Evolutionary conservation across 805 yeast species (phyloP).

Genomic region (Kodamaea nitidulidarum): DNA sequence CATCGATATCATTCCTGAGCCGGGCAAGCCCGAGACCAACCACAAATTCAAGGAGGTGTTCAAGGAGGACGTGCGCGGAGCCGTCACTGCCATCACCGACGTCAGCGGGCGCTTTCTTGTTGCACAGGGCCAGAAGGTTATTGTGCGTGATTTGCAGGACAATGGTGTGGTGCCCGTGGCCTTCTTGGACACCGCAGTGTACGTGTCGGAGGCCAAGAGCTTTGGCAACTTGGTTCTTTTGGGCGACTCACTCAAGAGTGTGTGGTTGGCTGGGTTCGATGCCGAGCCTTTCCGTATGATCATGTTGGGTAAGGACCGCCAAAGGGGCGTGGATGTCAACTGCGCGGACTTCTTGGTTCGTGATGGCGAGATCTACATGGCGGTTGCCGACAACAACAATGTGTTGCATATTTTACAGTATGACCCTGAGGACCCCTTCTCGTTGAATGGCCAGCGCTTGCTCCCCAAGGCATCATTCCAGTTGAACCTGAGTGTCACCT

Average conservation of each 20-base stretch:
- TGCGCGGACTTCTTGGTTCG: conserved; percentile 74
- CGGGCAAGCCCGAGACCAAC: conserved; percentile 78
- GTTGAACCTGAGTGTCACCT: conserved; percentile 57
- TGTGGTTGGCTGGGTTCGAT: conserved; percentile 84
- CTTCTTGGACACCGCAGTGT: conserved; percentile 80
- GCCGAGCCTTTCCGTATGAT: conserved; percentile 92
- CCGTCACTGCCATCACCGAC: conserved; percentile 72
- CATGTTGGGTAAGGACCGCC: conserved; percentile 68
- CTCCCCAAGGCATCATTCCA: conserved; percentile 68
- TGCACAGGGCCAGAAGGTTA: conserved; percentile 79
- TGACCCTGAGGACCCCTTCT: conserved; percentile 87
- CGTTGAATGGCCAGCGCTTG: conserved; percentile 74
- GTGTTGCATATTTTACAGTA: conserved; percentile 72
- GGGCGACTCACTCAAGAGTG: conserved; percentile 75
- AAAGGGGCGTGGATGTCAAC: conserved; percentile 52
- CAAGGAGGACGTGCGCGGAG: conserved; percentile 76
- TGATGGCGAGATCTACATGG: conserved; percentile 63
- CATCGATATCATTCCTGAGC: conserved; percentile 84
- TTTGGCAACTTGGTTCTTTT: conserved; percentile 77
- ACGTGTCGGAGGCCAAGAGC: conserved; percentile 72
- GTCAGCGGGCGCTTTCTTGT: conserved; percentile 79
- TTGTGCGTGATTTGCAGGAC: conserved; percentile 80
- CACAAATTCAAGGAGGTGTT: conserved; percentile 70
- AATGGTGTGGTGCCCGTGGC: conserved; percentile 93
- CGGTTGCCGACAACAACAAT: conserved; percentile 65